phyloP scores from a whole-genome alignment of 2,329 filamentous ascomycete species.

The Fusarium sambucinum region DNA sequence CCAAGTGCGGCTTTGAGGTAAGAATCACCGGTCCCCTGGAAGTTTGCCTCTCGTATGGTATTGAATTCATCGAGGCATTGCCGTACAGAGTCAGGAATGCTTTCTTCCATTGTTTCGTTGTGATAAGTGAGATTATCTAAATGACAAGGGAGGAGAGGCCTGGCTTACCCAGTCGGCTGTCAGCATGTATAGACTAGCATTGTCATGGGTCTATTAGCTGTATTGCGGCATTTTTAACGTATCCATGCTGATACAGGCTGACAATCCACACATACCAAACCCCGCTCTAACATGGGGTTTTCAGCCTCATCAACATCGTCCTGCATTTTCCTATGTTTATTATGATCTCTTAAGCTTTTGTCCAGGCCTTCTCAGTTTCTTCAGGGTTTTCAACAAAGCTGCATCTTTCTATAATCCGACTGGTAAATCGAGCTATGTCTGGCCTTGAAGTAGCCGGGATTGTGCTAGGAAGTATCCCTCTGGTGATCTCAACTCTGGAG shows the following conservation, averaged over 20 bases:
- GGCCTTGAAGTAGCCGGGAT: constrained; percentile 10
- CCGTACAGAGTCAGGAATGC: not conserved
- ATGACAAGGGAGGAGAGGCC: not conserved
- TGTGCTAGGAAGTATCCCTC: constrained; percentile 13
- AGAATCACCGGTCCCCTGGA: accelerated
- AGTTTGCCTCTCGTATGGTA: accelerated
- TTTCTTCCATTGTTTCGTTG: not conserved
- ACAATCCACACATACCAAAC: not conserved
- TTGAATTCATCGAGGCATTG: not conserved
- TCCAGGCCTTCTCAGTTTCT: too few species aligned
- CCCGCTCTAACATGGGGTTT: not conserved
- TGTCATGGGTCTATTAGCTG: not conserved
- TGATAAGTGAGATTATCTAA: not conserved
- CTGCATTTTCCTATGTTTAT: not conserved
- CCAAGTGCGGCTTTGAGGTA: accelerated
- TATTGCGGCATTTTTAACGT: not conserved
- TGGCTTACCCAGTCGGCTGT: not conserved
- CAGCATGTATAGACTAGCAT: not conserved
- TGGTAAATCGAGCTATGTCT: constrained; percentile 3
- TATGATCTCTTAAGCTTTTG: too few species aligned
- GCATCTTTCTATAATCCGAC: not conserved
- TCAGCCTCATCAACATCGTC: not conserved
- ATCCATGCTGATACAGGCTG: not conserved
- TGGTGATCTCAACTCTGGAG: not conserved
- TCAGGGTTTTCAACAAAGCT: too few species aligned